These are phyloP conservation scores for Colletotrichum kahawae DNA, from an alignment of 2,329 filamentous ascomycete species.

Conservation along the genomic window DNA sequence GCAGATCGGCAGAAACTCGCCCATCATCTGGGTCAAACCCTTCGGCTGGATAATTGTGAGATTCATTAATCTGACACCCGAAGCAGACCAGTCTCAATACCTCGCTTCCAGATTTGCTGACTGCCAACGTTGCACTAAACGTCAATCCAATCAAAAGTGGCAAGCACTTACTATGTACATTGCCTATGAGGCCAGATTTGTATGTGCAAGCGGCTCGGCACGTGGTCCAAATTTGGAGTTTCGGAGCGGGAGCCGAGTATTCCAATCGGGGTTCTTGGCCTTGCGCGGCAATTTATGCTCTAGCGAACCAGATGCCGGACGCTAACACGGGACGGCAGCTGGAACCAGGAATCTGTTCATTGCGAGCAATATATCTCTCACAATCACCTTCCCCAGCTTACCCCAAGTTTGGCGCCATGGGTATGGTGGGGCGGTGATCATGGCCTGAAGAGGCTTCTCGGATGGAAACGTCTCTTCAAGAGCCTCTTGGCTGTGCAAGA, in stretches of 20 bases:
- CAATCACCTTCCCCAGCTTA: background rate
- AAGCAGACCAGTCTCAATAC: background rate
- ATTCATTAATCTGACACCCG: background rate
- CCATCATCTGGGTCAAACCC: background rate
- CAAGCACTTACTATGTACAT: background rate
- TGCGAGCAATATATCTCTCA: background rate
- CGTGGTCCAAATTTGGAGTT: background rate
- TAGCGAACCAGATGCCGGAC: background rate
- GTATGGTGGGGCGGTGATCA: background rate
- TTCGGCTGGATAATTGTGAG: background rate
- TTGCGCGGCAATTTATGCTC: background rate
- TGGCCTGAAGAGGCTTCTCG: background rate
- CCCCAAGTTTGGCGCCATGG: background rate
- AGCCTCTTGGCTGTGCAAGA: background rate
- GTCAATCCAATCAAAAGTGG: background rate
- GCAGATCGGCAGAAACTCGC: background rate
- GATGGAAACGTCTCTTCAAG: background rate
- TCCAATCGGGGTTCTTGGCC: constrained; percentile 12
- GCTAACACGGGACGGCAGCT: background rate
- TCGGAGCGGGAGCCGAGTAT: background rate
- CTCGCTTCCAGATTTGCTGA: background rate
- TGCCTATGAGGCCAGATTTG: background rate
- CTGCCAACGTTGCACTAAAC: background rate
- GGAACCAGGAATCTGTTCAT: background rate
- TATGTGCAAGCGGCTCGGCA: background rate